Conservation (phyloP, 1,139 yeast genomes). For the Pichia sp. region DNA sequence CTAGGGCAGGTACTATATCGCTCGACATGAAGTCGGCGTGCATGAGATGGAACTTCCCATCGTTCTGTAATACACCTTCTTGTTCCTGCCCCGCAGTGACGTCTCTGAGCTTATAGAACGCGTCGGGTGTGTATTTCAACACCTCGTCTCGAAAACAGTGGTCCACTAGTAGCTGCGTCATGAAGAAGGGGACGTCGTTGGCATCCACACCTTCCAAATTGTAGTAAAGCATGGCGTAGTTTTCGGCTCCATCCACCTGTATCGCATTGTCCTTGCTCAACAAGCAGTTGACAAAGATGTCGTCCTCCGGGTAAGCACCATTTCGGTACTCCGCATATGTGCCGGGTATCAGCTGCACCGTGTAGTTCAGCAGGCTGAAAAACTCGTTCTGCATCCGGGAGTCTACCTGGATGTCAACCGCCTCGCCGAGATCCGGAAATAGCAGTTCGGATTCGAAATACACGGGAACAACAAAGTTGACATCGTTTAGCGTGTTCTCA, state of each 20-base stretch:
- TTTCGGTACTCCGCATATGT: slow-evolving; percentile 4
- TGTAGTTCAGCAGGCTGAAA: slow-evolving; percentile 16
- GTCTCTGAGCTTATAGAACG: slow-evolving; percentile 11
- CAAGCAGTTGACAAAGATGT: slow-evolving; percentile 33
- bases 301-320: slow-evolving; percentile 15
- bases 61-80: background rate
- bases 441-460: slow-evolving; percentile 36
- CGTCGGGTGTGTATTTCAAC: slow-evolving; percentile 20
- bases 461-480: slow-evolving; percentile 30
- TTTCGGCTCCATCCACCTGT: slow-evolving; percentile 37
- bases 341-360: slow-evolving; percentile 20
- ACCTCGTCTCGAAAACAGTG: slow-evolving; percentile 51
- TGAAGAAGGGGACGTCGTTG: slow-evolving; percentile 58
- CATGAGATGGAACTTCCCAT: background rate
- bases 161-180: slow-evolving; percentile 54
- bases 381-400: slow-evolving; percentile 22
- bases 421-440: slow-evolving; percentile 46
- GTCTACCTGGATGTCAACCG: slow-evolving; percentile 42
- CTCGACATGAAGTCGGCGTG: slow-evolving; percentile 16
- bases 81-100: background rate
- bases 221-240: slow-evolving; percentile 45
- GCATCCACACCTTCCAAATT: slow-evolving; percentile 45
- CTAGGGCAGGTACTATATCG: background rate
- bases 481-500: slow-evolving; percentile 29
- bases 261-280: slow-evolving; percentile 36